Evolutionary conservation across 768 basidiomycete genomes (phyloP).

Genomic region (Suillus discolor): DNA sequence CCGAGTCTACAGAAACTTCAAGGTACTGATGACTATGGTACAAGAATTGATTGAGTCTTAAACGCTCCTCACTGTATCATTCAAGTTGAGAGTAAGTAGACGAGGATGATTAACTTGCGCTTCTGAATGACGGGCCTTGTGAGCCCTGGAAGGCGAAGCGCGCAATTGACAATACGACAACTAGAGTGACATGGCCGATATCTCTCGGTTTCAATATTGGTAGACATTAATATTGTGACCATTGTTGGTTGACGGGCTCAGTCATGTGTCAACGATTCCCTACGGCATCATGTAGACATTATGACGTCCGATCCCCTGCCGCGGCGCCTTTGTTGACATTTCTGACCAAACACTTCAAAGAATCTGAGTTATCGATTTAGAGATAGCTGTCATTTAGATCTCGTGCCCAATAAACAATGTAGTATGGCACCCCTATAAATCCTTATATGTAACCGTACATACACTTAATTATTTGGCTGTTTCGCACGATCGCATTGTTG

Average conservation of each 20-base stretch:
- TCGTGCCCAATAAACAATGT: too few relatives aligned
- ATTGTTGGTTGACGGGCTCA: background rate
- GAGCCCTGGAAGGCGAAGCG: background rate
- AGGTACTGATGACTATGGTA: background rate
- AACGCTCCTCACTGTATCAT: background rate
- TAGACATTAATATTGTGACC: background rate
- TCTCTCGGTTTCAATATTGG: background rate
- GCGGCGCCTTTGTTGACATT: too few relatives aligned
- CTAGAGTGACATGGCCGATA: background rate
- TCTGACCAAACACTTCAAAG: too few relatives aligned
- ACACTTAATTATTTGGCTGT: too few relatives aligned
- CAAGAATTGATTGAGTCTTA: background rate
- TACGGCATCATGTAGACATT: background rate
- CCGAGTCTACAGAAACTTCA: background rate
- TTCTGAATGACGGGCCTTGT: background rate
- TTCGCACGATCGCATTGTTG: too few relatives aligned
- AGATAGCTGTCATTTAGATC: too few relatives aligned
- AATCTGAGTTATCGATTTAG: too few relatives aligned
- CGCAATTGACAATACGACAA: too few relatives aligned
- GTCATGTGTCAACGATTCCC: background rate
- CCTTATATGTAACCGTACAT: too few relatives aligned
- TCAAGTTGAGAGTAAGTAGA: background rate
- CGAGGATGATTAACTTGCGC: background rate
- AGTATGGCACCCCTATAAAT: too few relatives aligned
- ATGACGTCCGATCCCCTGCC: background rate